Base-by-base conservation (phyloP, 2,329 filamentous ascomycete genomes). In the Cercospora citrullina region DNA sequence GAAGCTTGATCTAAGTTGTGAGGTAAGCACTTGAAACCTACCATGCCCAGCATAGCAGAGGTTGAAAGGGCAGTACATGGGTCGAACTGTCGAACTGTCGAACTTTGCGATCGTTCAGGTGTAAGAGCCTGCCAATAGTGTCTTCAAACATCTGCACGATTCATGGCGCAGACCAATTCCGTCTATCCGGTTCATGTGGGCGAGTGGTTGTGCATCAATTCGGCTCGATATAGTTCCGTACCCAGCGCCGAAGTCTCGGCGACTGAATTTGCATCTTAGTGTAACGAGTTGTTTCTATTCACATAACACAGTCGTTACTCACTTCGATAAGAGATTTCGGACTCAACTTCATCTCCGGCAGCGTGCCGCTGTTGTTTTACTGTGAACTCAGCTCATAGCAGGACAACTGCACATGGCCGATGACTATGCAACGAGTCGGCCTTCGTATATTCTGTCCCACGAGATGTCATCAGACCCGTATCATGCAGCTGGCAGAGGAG, bases 351-450 rank as follows among this genome's bases (percentile, higher is more conserved):
- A 36, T 14, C 9, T 9, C 30, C 30, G 30, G 30, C 8, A 31
- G 9, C 9, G 9, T 31, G 30, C 12, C 28, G 28, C 28, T 28
- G 28, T 6, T 28, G 28, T 28, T 28, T 28, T 6, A 7, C 28
- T 28, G 28, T 28, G 28, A 28, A 6, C 28, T 6, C 28, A 36
- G 1, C 5, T 36, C 33, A 36, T 3, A 36, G 33, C 33, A 36
- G 33, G 33, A 2, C 33, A 36, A 36, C 5, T 36, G 3, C 33
- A 36, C 14, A 8, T 42, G 3, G 16, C 3, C 36, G 16, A 42
- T 3, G 4, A 42, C 0, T 42, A 1, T 42, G 16, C 36, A 1
- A 0, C 16, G 5, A 42, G 3, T n/a, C 8, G 16, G 0, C 6
- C 36, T 42, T 8, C 5, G 2, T 6, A 42, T 16, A n/a, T 4